phyloP scores from a whole-genome alignment of 2,329 filamentous ascomycete genomes.

The Ophiosphaerella herpotricha region DNA sequence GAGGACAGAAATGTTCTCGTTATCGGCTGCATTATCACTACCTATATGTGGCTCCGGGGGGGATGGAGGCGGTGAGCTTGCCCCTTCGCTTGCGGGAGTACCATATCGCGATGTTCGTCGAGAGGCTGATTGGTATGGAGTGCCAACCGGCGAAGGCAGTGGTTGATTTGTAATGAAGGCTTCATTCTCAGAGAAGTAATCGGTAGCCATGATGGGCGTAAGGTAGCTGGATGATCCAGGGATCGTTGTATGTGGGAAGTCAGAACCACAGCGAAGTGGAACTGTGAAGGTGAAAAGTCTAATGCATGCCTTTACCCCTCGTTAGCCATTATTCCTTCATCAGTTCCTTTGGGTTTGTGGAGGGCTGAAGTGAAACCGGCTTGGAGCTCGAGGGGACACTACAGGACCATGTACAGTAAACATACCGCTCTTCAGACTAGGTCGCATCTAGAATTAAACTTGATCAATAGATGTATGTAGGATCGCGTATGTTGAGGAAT shows the following conservation, averaged over 20 bases:
- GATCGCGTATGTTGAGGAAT: too few relatives aligned
- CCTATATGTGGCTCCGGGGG: slow-evolving; percentile 55
- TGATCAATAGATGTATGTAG: too few relatives aligned
- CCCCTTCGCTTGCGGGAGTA: slow-evolving; percentile 63
- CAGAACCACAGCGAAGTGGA: slow-evolving; percentile 40
- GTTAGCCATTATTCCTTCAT: slow-evolving; percentile 11
- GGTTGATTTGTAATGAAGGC: slow-evolving; percentile 48
- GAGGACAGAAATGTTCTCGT: slow-evolving; percentile 74
- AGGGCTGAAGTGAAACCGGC: too few relatives aligned
- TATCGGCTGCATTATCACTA: slow-evolving; percentile 56
- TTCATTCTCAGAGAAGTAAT: slow-evolving; percentile 55
- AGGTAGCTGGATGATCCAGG: not conserved
- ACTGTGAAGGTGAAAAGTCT: slow-evolving; percentile 15
- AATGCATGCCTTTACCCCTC: slow-evolving; percentile 33
- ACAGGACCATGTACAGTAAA: not conserved
- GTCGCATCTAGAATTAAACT: too few relatives aligned
- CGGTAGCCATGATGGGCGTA: slow-evolving; percentile 39
- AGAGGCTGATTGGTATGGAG: slow-evolving; percentile 69
- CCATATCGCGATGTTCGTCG: slow-evolving; percentile 67
- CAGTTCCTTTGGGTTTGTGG: too few relatives aligned
- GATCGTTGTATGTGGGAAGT: not conserved
- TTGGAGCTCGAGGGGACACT: not conserved
- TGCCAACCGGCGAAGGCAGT: slow-evolving; percentile 73
- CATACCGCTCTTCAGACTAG: too few relatives aligned
- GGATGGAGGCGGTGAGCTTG: slow-evolving; percentile 64